phyloP scores from a whole-genome alignment of 306 rosid genomes.

The Ammopiptanthus mongolicus region DNA sequence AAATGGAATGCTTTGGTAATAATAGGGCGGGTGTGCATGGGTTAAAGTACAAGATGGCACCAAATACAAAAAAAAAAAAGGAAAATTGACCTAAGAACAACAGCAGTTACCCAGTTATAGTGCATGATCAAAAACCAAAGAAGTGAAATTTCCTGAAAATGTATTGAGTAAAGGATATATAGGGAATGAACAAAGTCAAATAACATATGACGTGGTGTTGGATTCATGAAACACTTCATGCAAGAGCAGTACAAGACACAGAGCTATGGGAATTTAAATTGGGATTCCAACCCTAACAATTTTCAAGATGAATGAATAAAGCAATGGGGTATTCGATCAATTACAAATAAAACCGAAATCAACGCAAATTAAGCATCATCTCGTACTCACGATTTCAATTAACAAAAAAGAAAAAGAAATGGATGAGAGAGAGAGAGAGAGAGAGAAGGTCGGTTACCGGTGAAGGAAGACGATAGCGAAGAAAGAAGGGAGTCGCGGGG shows the following conservation, averaged over 20 bases:
- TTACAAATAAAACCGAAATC: not conserved
- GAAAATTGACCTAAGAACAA: too few relatives aligned
- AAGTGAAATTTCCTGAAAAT: not conserved
- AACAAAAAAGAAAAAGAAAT: not conserved
- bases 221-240: slow-evolving; percentile 14
- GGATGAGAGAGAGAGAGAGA: not conserved
- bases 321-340: slow-evolving; percentile 32
- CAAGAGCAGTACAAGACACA: not conserved
- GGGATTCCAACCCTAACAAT: slow-evolving; percentile 31
- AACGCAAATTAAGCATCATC: slow-evolving; percentile 13
- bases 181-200: slow-evolving; percentile 5
- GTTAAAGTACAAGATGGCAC: not conserved
- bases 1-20: not conserved
- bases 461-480: slow-evolving; percentile 1
- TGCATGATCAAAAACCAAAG: slow-evolving; percentile 20
- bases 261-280: slow-evolving; percentile 1
- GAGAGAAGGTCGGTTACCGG: slow-evolving; percentile 28
- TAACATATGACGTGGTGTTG: not conserved
- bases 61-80: too few relatives aligned
- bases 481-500: slow-evolving; percentile 16
- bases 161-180: not conserved
- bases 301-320: not conserved
- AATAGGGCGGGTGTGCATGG: not conserved
- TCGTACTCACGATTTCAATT: slow-evolving; percentile 12
- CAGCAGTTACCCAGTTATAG: slow-evolving; percentile 19